Evolutionary conservation across 2,329 filamentous ascomycete species (phyloP).

Genomic region (Achaetomium macrosporum): DNA sequence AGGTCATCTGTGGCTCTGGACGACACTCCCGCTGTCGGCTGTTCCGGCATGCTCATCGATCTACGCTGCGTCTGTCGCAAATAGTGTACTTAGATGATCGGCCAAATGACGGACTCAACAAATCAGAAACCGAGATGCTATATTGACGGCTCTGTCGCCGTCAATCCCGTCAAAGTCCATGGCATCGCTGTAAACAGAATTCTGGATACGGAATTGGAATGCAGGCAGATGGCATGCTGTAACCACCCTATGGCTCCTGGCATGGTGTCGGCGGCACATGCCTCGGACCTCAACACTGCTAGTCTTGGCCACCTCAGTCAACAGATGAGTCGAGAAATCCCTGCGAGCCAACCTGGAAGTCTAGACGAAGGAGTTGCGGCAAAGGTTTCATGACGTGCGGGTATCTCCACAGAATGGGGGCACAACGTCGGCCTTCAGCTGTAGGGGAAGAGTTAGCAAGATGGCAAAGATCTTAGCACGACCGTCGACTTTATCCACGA

Average conservation of each 20-base stretch:
- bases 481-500: not conserved
- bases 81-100: not conserved
- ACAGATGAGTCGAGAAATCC: not conserved
- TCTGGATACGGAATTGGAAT: not conserved
- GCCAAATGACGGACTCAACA: not conserved
- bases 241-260: not conserved
- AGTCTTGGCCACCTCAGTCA: not conserved
- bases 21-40: not conserved
- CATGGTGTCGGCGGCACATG: constrained; percentile 6
- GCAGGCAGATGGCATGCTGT: not conserved
- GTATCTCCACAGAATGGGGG: not conserved
- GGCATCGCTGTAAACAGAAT: not conserved
- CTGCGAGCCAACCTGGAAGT: not conserved
- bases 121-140: too few species aligned
- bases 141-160: too few species aligned
- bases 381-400: constrained; percentile 8
- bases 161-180: too few species aligned
- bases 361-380: constrained; percentile 1
- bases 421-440: too few species aligned
- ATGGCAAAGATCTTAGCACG: not conserved
- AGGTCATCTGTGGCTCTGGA: not conserved
- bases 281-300: not conserved
- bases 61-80: not conserved
- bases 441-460: too few species aligned
- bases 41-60: not conserved